Evolutionary conservation across 2,329 filamentous ascomycete genomes (phyloP), one percentile per base, ranked within the genome.

Genomic region (Cladosporium sp.): DNA sequence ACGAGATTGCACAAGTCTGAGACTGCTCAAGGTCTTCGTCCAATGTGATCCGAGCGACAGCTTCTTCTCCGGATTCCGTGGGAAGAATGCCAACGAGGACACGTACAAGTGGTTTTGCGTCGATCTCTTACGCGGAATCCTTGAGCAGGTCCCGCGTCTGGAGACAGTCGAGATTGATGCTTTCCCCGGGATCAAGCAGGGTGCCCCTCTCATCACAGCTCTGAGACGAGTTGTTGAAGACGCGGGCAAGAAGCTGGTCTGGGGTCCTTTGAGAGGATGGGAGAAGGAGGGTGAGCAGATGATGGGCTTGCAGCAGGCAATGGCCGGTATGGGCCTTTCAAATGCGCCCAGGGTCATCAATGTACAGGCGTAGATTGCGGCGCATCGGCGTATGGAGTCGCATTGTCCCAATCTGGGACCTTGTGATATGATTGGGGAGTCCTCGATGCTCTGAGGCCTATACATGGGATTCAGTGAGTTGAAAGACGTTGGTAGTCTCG

Each of bases 81-180:
- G 66, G 15, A 54, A 56, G 20, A 58, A 59, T 37, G 76, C 78
- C 20, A 75, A 77, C 1, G 78, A 84, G 20, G 80, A 83, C 1
- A 89, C 86, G 56, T 91, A 88, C 62, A 86, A 88, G 53, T 68
- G 67, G 4, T 90, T 89, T 61, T 83, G 79, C 20, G 70, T 76
- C 9, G 69, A 72, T 1, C 68, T 90, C 22, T 63, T 90, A 6
- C 67, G 70, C 3, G 73, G 71, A 7, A 74, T 89, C 3, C 61
- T 89, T 2, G 69, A 72, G 1, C 74, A 75, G 49, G 67, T 86
- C 51, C 80, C 84, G 0, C 75, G 72, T 32, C 64, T 88, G 2
- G 63, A 75, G 7, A 70, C 73, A 1, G 73, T 90, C 17, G 79
- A 88, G 60, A 86, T 91, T 54, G 87, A 91, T 66, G 86, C 79